Evolutionary conservation across 108 stramenopile species (phyloP), one percentile per base, ranked within the genome.

Genomic region (Fragilaria radians): DNA sequence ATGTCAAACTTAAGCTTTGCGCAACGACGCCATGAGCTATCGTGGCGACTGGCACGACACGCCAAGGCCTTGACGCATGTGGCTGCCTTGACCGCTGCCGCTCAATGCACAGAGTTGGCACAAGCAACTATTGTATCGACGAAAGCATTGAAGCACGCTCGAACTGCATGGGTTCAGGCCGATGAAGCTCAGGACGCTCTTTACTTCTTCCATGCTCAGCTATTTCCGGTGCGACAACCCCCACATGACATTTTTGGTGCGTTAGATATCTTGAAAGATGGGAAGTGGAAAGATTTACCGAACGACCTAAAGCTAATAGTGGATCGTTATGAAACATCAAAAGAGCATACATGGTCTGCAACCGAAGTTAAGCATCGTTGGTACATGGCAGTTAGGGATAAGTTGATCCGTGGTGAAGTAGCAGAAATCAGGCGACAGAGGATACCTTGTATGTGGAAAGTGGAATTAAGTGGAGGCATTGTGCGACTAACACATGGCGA

Each of bases 111-210:
- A 22, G 68, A 76, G 3, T 56, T 77, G 31, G 66, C 63, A 9
- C 47, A 62, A 34, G 57, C 61, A 1, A 81, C 83, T 0, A 54
- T 67, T 56, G 67, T 76, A 1, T 77, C 83, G 21, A 71, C 76
- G n/a, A 66, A 63, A 33, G 87, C 90, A 3, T 29, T 51, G 19
- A 70, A 74, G 52, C 81, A 82, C 61, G 88, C 85, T 0, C 65
- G 72, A 24, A 72, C 72, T 22, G 75, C 77, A 21, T 84, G 83
- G 85, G 54, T 73, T 11, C 68, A 83, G 48, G 80, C 78, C 45
- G 91, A 93, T 70, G 88, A 89, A 70, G 81, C 84, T 3, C 91
- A 93, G 61, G 91, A 93, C 73, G 86, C 88, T 1, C 59, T 93
- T 49, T 93, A 86, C 61, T 93, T 88, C 62, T 86, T 86, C 75